Evolutionary conservation across 2,329 filamentous ascomycete genomes (phyloP), one percentile per base, ranked within the genome.

Genomic region (Trichoderma oligosporum): DNA sequence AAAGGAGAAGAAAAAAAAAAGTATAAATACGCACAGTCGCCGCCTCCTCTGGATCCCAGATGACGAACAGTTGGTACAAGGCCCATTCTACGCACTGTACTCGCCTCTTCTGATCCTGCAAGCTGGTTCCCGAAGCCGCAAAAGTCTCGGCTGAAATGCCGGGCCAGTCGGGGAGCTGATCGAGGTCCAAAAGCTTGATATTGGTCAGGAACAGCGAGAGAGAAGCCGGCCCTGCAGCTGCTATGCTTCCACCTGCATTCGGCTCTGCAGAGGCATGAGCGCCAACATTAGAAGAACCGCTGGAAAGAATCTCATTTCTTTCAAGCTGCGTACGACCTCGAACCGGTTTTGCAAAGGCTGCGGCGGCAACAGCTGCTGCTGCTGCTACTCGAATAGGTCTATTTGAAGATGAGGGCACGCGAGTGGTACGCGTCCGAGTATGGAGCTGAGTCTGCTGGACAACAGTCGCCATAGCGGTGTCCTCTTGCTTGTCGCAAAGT

Each of bases 1-100:
- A n/a, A n/a, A n/a, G n/a, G n/a, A n/a, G n/a, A n/a, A n/a, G n/a
- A n/a, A n/a, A n/a, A n/a, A n/a, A n/a, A n/a, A n/a, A n/a, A n/a
- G n/a, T n/a, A n/a, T n/a, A 4, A 14, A 33, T 27, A 65, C 76
- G 38, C 78, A 91, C 89, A 75, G 87, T 86, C 61, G 82, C 81
- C 16, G 91, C 83, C 65, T 89, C 87, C 9, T 87, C 82, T 0
- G 83, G 82, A 67, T 97, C 89, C 87, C 91, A 97, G 3, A 95
- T 75, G 35, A 82, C 79, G 70, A 96, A 96, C 12, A 99, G 80
- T 51, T 89, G 86, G 71, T 88, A 96, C n/a, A 97, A 76, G 0
- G 87, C 84, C 91, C 93, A 97, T 76, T 99, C 94, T 35, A 92
- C 84, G 59, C 84, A 84, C 64, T 89, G 85, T 35, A 96, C 85